phyloP scores from a whole-genome alignment of 2,329 filamentous ascomycete species.

The Sporothrix brunneoviolacea region DNA sequence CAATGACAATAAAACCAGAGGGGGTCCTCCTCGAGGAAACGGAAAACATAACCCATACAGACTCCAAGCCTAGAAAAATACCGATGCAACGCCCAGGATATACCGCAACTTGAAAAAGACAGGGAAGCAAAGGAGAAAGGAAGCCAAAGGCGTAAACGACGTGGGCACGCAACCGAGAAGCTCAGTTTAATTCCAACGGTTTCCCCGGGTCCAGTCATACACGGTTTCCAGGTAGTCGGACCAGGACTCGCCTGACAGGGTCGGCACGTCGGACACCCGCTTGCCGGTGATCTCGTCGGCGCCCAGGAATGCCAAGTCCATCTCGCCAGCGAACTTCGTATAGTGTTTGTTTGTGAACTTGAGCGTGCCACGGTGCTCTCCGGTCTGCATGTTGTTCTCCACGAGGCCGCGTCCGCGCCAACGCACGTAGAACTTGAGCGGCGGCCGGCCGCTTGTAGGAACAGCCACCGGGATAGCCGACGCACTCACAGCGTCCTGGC shows the following conservation, averaged over 20 bases:
- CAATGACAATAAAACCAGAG: too few species aligned
- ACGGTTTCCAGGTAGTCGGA: constrained; percentile 21
- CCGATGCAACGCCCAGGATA: too few species aligned
- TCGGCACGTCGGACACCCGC: constrained; percentile 19
- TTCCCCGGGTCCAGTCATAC: constrained; percentile 19
- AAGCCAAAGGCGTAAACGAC: neutral
- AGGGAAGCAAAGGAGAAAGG: too few species aligned
- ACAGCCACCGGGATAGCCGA: neutral
- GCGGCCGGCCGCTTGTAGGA: constrained; percentile 12
- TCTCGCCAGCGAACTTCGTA: constrained; percentile 22
- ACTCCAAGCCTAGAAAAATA: too few species aligned
- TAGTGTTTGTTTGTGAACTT: constrained; percentile 23
- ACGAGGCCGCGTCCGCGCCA: constrained; percentile 23
- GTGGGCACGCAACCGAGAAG: too few species aligned
- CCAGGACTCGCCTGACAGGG: constrained; percentile 18
- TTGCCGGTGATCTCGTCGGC: constrained; percentile 21
- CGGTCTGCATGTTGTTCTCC: constrained; percentile 20
- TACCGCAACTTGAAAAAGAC: too few species aligned
- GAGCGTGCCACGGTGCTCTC: constrained; percentile 22
- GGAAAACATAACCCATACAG: too few species aligned
- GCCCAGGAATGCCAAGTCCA: constrained; percentile 21
- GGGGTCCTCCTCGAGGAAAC: too few species aligned
- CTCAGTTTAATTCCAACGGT: constrained; percentile 18
- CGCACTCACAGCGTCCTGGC: neutral
- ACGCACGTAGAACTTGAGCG: constrained; percentile 21